Evolutionary conservation across 768 basidiomycete genomes (phyloP).

Genomic region (Asterophora parasitica): DNA sequence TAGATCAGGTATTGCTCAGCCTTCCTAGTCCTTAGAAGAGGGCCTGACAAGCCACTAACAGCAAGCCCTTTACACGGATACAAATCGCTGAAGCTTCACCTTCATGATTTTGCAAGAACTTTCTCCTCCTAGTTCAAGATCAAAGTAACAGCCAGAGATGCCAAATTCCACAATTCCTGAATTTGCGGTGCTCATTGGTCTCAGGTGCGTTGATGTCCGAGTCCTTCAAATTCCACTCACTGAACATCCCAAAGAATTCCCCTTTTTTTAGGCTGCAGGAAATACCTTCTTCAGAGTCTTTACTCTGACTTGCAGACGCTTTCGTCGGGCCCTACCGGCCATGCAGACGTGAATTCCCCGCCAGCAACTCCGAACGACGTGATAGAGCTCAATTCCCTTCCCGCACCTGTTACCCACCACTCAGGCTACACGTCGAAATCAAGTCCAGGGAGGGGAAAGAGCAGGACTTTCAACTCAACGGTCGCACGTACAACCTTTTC

Average conservation of each 20-base stretch:
- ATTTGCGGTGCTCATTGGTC: slow-evolving; percentile 2
- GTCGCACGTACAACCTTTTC: slow-evolving; percentile 61
- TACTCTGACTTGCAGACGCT: slow-evolving; percentile 55
- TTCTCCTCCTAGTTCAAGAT: neutral
- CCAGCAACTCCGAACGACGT: no score
- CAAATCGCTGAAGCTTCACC: neutral
- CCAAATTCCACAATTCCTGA: slow-evolving; percentile 10
- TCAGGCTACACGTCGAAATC: slow-evolving; percentile 17
- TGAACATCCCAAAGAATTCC: slow-evolving; percentile 30
- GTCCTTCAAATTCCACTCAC: no score
- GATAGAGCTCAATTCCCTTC: slow-evolving; percentile 37
- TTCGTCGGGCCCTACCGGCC: slow-evolving; percentile 23
- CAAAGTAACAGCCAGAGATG: neutral
- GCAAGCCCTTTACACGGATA: no score
- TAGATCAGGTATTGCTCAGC: no score
- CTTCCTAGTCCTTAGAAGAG: no score
- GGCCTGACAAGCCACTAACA: no score
- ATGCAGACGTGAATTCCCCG: no score
- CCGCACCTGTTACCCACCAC: slow-evolving; percentile 29
- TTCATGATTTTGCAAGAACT: neutral
- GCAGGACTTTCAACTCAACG: slow-evolving; percentile 40
- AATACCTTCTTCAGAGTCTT: slow-evolving; percentile 51
- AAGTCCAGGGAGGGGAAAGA: slow-evolving; percentile 5
- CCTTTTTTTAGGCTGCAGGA: slow-evolving; percentile 55
- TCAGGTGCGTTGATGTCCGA: slow-evolving; percentile 5